phyloP scores from a whole-genome alignment of 208 protist genomes.

The Dictyostelium gargantuum region DNA sequence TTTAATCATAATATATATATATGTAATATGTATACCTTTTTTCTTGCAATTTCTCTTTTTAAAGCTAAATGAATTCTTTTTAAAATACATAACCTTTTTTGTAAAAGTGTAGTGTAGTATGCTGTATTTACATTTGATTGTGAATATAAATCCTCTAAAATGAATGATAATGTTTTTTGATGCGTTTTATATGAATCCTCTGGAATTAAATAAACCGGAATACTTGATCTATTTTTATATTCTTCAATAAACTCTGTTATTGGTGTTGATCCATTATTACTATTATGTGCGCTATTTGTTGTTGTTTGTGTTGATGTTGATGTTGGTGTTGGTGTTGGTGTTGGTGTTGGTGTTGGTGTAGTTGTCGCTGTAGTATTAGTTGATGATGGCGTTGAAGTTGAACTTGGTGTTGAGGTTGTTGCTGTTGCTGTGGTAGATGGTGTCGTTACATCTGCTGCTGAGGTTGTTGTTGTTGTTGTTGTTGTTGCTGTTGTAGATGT shows the following conservation, averaged over 20 bases:
- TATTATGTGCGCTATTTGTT: background rate
- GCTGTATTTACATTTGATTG: conserved; percentile 59
- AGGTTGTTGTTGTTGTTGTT: too few relatives aligned
- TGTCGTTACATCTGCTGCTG: too few relatives aligned
- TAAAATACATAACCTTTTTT: conserved; percentile 49
- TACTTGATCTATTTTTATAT: conserved; percentile 47
- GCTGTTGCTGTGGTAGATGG: background rate
- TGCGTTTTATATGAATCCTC: conserved; percentile 56
- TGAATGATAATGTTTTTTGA: conserved; percentile 13
- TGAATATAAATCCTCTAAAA: conserved; percentile 38
- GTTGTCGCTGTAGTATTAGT: background rate
- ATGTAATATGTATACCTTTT: conserved; percentile 2
- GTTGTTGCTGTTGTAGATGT: background rate
- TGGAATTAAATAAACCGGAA: conserved; percentile 54
- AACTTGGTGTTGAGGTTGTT: background rate
- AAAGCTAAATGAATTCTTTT: conserved; percentile 64
- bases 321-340: background rate
- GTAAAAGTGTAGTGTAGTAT: conserved; percentile 54
- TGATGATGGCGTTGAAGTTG: background rate
- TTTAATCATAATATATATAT: background rate
- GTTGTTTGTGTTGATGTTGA: background rate
- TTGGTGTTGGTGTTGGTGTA: background rate
- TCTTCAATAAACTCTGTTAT: conserved; percentile 31
- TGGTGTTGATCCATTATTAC: background rate
- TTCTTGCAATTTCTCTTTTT: conserved; percentile 65